Evolutionary conservation across 805 yeast species (phyloP), one percentile per base, ranked within the genome.

Genomic region (Naumovozyma baii): DNA sequence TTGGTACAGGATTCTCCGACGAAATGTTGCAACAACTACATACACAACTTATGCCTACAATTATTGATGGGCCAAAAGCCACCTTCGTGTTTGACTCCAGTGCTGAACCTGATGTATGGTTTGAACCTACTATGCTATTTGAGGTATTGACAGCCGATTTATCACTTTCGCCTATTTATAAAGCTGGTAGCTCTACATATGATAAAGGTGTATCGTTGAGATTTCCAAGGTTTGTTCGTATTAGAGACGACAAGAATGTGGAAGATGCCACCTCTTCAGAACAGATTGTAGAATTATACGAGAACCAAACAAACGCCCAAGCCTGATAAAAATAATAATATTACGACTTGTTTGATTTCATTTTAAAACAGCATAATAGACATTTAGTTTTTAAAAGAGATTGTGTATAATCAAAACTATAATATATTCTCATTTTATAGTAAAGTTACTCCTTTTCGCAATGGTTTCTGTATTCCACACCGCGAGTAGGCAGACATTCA

Each of bases 1-100:
- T 94, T 40, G 98, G 98, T 36, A 92, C 98, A 0, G 98, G 98
- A 0, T 92, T 92, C 55, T 76, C 87, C 31, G 98, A 92, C 48
- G 96, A 81, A 47, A 73, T 78, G 53, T 68, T 92, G 41, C 76
- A 75, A 28, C 63, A 62, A 19, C 59, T 92, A 25, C 69, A 79
- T 51, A 73, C 70, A 18, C 68, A 68, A 36, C 68, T 92, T 42
- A 75, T 79, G 32, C 80, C 84, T 2, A 76, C 86, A 0, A 92
- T 78, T 39, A 72, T 76, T 12, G 54, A 64, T 0, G 64, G 58
- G n/a, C 82, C 95, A 2, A 81, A 78, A 48, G 68, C 82, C 0
- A 82, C 78, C 40, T 76, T 74, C 46, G 69, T 79, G 1, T 85
- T 74, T 55, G 92, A 83, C 54, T 62, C 83, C 1, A 75, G 74